Percentiles rank a stretch among this genome's conserved stretches.
Evolutionary conservation across 2,329 filamentous ascomycete species (phyloP).

Genomic region (Fusarium sp.): DNA sequence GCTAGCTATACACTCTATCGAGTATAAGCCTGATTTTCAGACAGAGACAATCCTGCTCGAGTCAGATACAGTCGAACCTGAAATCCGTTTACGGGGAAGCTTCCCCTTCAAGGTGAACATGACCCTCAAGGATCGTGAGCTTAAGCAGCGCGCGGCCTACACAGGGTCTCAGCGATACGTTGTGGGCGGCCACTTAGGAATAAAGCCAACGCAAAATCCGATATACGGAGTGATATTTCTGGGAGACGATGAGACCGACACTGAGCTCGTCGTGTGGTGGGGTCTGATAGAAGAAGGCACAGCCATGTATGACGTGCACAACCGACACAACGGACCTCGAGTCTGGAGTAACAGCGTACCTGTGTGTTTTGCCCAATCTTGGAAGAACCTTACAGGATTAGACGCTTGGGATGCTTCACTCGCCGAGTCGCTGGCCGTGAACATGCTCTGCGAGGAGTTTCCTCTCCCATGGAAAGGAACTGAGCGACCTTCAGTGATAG

Average conservation of each 20-base stretch:
- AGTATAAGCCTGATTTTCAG: conserved; percentile 45
- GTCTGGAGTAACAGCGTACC: conserved; percentile 46
- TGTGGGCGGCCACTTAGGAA: conserved; percentile 38
- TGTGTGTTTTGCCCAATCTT: conserved; percentile 44
- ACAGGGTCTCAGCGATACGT: conserved; percentile 44
- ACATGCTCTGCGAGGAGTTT: conserved; percentile 44
- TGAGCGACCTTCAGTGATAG: conserved; percentile 39
- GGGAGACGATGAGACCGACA: conserved; percentile 38
- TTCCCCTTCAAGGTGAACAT: conserved; percentile 45
- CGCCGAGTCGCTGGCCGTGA: conserved; percentile 41
- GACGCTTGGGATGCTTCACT: conserved; percentile 35
- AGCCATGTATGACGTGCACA: conserved; percentile 44
- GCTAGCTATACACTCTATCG: conserved; percentile 41
- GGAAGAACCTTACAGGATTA: conserved; percentile 41
- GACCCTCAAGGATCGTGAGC: conserved; percentile 33
- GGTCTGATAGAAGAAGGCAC: conserved; percentile 44
- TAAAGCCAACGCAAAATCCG: conserved; percentile 41
- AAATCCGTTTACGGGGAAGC: conserved; percentile 37
- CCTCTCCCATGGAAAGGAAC: conserved; percentile 40
- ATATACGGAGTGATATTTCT: conserved; percentile 45
- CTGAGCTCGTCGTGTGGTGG: conserved; percentile 46
- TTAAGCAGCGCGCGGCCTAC: conserved; percentile 44
- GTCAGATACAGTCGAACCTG: conserved; percentile 39
- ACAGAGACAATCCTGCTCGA: conserved; percentile 43
- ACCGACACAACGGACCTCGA: conserved; percentile 36